Conservation (phyloP, 306 rosid species). For the Arachis stenosperma region DNA sequence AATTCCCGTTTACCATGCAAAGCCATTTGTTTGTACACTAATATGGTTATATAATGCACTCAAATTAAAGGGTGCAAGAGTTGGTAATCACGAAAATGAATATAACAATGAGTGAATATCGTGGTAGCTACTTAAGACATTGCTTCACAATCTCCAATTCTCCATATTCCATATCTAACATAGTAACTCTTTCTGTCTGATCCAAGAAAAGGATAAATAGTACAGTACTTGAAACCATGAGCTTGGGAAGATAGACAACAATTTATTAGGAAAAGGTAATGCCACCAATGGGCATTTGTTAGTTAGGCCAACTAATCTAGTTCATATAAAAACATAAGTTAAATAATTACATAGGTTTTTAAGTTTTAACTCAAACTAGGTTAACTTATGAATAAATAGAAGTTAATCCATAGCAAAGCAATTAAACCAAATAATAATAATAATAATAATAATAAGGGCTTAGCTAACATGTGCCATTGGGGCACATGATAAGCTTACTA, state of each 20-base stretch:
- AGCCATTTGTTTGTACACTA: background rate
- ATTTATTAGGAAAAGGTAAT: background rate
- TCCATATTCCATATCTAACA: background rate
- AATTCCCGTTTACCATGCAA: conserved; percentile 23
- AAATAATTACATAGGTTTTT: conserved; percentile 13
- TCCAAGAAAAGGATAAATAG: conserved; percentile 7
- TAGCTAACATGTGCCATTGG: too few species aligned
- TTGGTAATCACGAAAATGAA: conserved; percentile 1
- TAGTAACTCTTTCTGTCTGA: conserved; percentile 23
- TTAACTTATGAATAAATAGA: conserved; percentile 18
- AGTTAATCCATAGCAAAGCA: conserved; percentile 18
- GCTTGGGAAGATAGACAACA: background rate
- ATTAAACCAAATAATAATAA: background rate
- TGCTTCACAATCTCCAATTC: too few species aligned
- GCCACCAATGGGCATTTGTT: background rate
- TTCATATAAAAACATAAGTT: background rate
- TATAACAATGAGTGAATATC: background rate
- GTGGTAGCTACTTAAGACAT: conserved; percentile 11
- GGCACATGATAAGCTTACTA: too few species aligned
- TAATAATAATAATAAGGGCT: background rate
- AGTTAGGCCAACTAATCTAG: background rate
- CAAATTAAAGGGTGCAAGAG: conserved; percentile 17
- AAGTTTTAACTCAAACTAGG: conserved; percentile 33
- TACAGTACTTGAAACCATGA: background rate
- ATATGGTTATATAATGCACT: conserved; percentile 5